These are phyloP conservation scores for Penicillium fimorum DNA, from an alignment of 495 filamentous ascomycete genomes.

Conservation along the genomic window DNA sequence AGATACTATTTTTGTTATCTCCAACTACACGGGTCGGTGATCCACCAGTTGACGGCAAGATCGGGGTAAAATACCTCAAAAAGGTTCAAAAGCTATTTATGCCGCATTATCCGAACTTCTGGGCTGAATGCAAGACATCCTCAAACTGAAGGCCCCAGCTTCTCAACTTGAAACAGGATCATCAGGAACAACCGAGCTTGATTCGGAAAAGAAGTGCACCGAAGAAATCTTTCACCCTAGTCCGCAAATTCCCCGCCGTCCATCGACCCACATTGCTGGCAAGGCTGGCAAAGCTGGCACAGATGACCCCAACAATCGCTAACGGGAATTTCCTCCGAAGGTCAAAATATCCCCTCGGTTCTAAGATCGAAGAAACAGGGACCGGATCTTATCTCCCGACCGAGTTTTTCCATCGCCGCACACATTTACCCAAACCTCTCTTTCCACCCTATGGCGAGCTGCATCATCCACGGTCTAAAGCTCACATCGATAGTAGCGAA, in stretches of 20 bases:
- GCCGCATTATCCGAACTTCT: background rate
- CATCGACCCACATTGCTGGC: background rate
- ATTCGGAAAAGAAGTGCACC: background rate
- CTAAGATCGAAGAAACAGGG: background rate
- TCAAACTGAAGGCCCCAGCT: background rate
- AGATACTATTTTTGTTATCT: constrained; percentile 1
- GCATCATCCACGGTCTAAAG: no score
- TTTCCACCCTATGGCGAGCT: background rate
- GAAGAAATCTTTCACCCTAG: background rate
- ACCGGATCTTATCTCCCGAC: no score
- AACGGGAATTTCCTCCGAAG: background rate
- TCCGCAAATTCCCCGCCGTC: background rate
- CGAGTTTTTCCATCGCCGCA: no score
- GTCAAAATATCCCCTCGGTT: background rate
- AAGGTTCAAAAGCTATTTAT: background rate
- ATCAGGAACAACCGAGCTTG: background rate
- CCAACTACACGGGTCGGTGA: background rate
- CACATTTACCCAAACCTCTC: background rate
- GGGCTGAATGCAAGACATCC: background rate
- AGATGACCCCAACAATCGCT: background rate
- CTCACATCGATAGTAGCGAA: no score
- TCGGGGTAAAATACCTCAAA: background rate
- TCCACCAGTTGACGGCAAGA: background rate
- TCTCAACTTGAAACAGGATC: background rate
- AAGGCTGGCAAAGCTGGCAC: no score